A percentile compares a stretch with the other conserved stretches of the same genome.
Conservation (phyloP, 768 basidiomycete species). For the Tubosaeta brunneosetosa region DNA sequence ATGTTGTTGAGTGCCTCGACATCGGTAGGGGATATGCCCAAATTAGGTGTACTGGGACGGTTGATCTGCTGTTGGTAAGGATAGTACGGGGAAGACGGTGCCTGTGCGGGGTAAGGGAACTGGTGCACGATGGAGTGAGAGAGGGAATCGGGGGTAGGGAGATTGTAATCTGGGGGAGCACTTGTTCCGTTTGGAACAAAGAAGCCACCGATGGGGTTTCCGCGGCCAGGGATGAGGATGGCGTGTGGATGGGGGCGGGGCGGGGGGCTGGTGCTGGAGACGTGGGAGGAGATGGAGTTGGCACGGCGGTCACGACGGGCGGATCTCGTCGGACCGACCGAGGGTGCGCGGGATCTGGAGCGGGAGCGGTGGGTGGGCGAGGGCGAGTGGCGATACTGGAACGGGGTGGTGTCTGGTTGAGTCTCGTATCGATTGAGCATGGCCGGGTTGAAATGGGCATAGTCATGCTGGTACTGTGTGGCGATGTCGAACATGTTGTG, state of each 20-base stretch:
- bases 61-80: conserved; percentile 13
- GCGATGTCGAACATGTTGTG: conserved; percentile 66
- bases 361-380: conserved; percentile 40
- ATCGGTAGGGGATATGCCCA: conserved; percentile 26
- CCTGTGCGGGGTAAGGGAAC: conserved; percentile 23
- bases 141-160: conserved; percentile 40
- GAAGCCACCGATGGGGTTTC: conserved; percentile 29
- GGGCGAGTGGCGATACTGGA: too few species aligned
- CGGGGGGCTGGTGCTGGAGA: conserved; percentile 49
- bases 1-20: conserved; percentile 21
- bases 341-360: conserved; percentile 35
- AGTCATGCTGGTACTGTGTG: conserved; percentile 33
- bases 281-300: conserved; percentile 54
- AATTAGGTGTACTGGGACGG: conserved; percentile 14
- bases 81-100: conserved; percentile 30
- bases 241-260: conserved; percentile 52
- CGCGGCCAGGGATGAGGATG: conserved; percentile 60
- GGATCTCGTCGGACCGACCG: conserved; percentile 51
- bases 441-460: conserved; percentile 45
- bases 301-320: conserved; percentile 48
- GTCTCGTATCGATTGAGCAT: conserved; percentile 43
- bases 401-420: conserved; percentile 30
- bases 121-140: conserved; percentile 29
- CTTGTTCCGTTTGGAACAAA: conserved; percentile 27
- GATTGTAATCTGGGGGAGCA: conserved; percentile 36